These are phyloP conservation scores for Scheffersomyces segobiensis DNA, from an alignment of 1,139 yeast genomes.

Conservation along the genomic window DNA sequence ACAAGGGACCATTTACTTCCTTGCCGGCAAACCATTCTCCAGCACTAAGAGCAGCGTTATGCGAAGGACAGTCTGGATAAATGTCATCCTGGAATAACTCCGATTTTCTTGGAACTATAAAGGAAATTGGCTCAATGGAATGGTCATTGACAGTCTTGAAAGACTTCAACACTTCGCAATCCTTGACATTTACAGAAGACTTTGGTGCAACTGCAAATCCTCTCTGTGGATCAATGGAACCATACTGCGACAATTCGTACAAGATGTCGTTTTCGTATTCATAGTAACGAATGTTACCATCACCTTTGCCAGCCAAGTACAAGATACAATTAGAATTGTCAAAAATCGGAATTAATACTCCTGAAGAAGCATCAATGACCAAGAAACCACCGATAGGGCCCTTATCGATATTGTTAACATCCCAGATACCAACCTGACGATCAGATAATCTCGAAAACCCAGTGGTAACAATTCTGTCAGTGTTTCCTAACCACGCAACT, in stretches of 20 bases:
- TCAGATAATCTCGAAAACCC: constrained; percentile 93
- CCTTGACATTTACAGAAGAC: constrained; percentile 71
- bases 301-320: constrained; percentile 96
- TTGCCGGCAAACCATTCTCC: constrained; percentile 81
- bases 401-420: constrained; percentile 63
- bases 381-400: constrained; percentile 91
- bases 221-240: constrained; percentile 90
- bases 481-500: constrained; percentile 85
- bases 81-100: constrained; percentile 92
- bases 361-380: constrained; percentile 86
- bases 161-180: constrained; percentile 78
- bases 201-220: constrained; percentile 93
- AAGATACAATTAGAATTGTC: constrained; percentile 80
- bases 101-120: constrained; percentile 89
- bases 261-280: constrained; percentile 84
- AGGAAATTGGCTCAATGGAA: constrained; percentile 84
- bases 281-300: constrained; percentile 92
- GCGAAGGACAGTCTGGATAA: constrained; percentile 87
- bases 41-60: constrained; percentile 73
- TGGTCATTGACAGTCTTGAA: constrained; percentile 85
- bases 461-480: constrained; percentile 87
- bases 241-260: constrained; percentile 79
- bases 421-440: constrained; percentile 96
- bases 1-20: constrained; percentile 76
- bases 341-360: constrained; percentile 86